Evolutionary conservation across 2,329 filamentous ascomycete species (phyloP).

Genomic region (Penicillium verrucosum): DNA sequence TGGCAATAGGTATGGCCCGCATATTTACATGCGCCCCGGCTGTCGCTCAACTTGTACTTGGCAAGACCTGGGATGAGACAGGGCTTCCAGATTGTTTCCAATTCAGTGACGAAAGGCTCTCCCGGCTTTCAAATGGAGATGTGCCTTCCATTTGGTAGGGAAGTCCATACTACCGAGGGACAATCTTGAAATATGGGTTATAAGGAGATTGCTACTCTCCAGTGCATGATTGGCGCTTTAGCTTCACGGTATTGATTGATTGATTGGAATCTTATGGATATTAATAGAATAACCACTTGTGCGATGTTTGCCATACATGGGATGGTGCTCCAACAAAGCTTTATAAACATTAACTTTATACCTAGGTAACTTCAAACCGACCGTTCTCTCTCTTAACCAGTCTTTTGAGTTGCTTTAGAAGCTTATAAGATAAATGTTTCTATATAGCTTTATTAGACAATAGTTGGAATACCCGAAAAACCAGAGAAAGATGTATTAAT

Average conservation of each 20-base stretch:
- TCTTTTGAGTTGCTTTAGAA: too few species aligned
- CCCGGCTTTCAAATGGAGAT: constrained; percentile 10
- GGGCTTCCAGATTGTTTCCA: constrained; percentile 40
- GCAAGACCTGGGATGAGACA: constrained; percentile 39
- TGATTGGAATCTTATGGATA: not conserved
- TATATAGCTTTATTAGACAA: too few species aligned
- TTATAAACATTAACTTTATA: too few species aligned
- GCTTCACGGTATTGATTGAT: not conserved
- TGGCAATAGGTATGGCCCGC: constrained; percentile 37
- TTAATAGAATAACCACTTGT: not conserved
- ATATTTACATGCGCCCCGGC: constrained; percentile 50
- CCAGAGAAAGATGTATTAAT: too few species aligned
- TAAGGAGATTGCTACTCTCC: not conserved
- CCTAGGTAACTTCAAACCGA: too few species aligned
- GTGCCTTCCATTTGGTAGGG: constrained; percentile 22
- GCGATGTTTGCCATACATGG: not conserved
- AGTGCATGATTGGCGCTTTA: not conserved
- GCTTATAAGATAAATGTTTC: too few species aligned
- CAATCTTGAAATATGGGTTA: not conserved
- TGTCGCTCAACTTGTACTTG: constrained; percentile 43
- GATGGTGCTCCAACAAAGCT: too few species aligned
- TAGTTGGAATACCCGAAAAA: too few species aligned
- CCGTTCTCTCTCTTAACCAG: too few species aligned
- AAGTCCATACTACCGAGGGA: too few species aligned
- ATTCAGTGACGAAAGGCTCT: constrained; percentile 28